These are phyloP conservation scores for Elsinoe perseae DNA, from an alignment of 2,329 filamentous ascomycete species.

Conservation along the genomic window DNA sequence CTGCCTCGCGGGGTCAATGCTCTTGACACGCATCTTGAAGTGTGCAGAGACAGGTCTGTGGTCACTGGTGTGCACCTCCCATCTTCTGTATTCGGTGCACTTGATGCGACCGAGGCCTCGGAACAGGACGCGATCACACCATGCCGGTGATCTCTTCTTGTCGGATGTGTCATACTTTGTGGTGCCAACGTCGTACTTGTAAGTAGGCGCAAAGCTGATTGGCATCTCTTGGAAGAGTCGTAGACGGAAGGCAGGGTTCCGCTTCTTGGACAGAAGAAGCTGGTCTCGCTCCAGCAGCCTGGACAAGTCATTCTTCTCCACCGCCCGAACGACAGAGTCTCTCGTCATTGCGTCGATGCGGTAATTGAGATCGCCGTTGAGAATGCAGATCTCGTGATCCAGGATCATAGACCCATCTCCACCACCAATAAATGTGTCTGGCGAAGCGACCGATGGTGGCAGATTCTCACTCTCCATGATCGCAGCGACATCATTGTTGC, in stretches of 20 bases:
- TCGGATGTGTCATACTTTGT: conserved; percentile 84
- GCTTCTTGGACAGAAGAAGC: conserved; percentile 76
- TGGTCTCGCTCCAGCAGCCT: conserved; percentile 93
- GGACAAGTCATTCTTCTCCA: conserved; percentile 69
- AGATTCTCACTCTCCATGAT: conserved; percentile 76
- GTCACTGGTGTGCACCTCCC: conserved; percentile 86
- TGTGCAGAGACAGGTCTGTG: conserved; percentile 83
- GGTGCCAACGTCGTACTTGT: conserved; percentile 96
- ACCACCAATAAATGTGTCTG: conserved; percentile 79
- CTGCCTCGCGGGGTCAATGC: conserved; percentile 60
- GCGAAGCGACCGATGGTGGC: conserved; percentile 52
- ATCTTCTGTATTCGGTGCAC: conserved; percentile 78
- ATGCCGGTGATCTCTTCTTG: conserved; percentile 87
- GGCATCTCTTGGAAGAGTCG: conserved; percentile 84
- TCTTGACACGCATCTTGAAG: conserved; percentile 80
- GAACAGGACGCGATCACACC: conserved; percentile 92
- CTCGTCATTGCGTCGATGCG: conserved; percentile 96
- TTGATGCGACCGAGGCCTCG: conserved; percentile 72
- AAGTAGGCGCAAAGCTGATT: conserved; percentile 89
- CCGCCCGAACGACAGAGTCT: conserved; percentile 79
- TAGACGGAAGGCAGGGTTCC: conserved; percentile 82
- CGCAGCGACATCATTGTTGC: conserved; percentile 84
- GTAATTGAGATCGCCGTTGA: conserved; percentile 96
- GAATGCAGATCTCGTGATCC: conserved; percentile 93
- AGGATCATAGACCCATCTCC: conserved; percentile 91